Base-by-base conservation (phyloP, 2,329 filamentous ascomycete genomes). In the Sporothrix brasiliensis region DNA sequence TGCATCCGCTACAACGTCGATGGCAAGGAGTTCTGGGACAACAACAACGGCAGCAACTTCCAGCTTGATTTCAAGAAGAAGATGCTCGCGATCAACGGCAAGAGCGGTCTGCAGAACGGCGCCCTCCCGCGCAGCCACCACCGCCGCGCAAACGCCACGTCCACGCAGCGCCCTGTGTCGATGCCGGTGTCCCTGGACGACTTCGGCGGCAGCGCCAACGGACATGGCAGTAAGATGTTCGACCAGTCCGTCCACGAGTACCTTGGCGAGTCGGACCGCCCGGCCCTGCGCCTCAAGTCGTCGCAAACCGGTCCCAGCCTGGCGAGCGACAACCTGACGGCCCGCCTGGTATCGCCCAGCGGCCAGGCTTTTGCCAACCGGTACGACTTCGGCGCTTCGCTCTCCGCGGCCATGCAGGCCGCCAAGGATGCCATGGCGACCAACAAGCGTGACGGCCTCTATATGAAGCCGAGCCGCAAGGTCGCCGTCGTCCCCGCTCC, bases 301-400 rank as follows among this genome's bases (percentile, higher is more conserved):
- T 86, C 87, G 71, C 88, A 88, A 77, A 91, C 92, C 19, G 82
- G 84, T 41, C 78, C 84, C 60, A 89, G 86, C 74, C 79, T 92
- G 69, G 86, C 91, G 30, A 88, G 86, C 69, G 88, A 92, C 73
- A 88, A 86, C 74, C 77, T 89, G 24, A 77, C 86, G 75, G 80
- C 83, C 76, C 78, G 83, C 47, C 77, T 88, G 30, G 78, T 85
- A 0, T 81, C 86, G 1, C 86, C 87, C 0, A 88, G 86, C 74
- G 88, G 89, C 34, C 89, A 92, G 75, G 91, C 90, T 21, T 97
- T 98, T 79, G 92, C 93, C 61, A 94, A 94, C 79, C 91, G 95
- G 69, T 99, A 99, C 79, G 94, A 98, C 81, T 98, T 99, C 79
- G 90, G 92, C 72, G 92, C 92, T n/a, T 98, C 95, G 0, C 85